Evolutionary conservation across 2,329 filamentous ascomycete genomes (phyloP).

Genomic region (Fusarium fujikuroi): DNA sequence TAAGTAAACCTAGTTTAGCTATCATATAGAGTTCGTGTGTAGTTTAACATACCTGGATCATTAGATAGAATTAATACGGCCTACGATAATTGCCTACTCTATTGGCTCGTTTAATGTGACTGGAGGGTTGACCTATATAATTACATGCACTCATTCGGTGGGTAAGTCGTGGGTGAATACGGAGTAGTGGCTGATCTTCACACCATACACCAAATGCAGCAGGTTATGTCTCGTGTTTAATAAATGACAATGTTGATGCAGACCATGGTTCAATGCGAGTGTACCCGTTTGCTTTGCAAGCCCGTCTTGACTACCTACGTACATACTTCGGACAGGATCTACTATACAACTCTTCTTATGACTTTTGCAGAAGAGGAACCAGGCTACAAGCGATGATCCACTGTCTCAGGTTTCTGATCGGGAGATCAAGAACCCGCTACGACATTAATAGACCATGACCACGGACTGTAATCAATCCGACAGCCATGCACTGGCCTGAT

Average conservation of each 20-base stretch:
- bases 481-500: slow-evolving; percentile 14
- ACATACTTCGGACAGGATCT: slow-evolving; percentile 17
- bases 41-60: slow-evolving; percentile 26
- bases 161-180: slow-evolving; percentile 16
- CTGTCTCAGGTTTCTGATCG: slow-evolving; percentile 42
- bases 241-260: slow-evolving; percentile 10
- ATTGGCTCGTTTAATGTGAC: slow-evolving; percentile 19
- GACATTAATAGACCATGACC: slow-evolving; percentile 3
- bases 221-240: slow-evolving; percentile 24
- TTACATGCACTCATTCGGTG: slow-evolving; percentile 30
- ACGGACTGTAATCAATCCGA: background rate
- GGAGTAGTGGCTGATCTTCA: slow-evolving; percentile 38
- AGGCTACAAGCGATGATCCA: slow-evolving; percentile 28
- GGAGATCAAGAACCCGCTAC: slow-evolving; percentile 20
- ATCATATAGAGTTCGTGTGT: slow-evolving; percentile 1
- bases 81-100: slow-evolving; percentile 2
- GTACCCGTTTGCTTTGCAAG: background rate
- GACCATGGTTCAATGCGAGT: slow-evolving; percentile 5
- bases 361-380: slow-evolving; percentile 5
- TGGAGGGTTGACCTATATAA: slow-evolving; percentile 2
- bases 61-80: slow-evolving; percentile 5
- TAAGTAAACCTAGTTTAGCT: slow-evolving; percentile 11
- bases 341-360: slow-evolving; percentile 6
- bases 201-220: slow-evolving; percentile 32
- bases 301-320: background rate